Evolutionary conservation across 164 flowering plant genomes (phyloP).

Genomic region (Nymphaea colorata): DNA sequence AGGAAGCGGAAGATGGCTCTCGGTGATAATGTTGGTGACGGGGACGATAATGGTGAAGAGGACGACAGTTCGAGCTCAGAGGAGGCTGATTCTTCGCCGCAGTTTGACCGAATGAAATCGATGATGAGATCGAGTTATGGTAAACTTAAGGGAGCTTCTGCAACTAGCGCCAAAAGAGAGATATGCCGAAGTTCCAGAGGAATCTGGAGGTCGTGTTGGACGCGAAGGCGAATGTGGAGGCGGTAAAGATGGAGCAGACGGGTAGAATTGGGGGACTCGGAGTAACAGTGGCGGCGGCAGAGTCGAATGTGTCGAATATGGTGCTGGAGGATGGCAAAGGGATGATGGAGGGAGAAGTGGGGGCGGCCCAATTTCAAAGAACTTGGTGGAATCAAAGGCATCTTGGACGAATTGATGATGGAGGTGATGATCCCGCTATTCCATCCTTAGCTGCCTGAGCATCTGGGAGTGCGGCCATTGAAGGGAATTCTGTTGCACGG

Average conservation of each 20-base stretch:
- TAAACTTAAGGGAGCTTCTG: neutral
- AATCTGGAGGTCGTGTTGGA: conserved; percentile 48
- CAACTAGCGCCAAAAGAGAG: neutral
- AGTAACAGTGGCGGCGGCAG: conserved; percentile 3
- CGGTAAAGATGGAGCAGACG: neutral
- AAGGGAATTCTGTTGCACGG: conserved; percentile 81
- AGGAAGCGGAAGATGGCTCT: neutral
- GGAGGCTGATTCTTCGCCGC: conserved; percentile 50
- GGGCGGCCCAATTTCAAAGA: conserved; percentile 69
- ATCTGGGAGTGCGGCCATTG: conserved; percentile 68
- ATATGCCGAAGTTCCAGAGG: conserved; percentile 16
- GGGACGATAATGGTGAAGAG: conserved; percentile 11
- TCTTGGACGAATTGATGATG: conserved; percentile 64
- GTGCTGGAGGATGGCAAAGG: neutral
- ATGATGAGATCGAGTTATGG: conserved; percentile 32
- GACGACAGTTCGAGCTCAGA: conserved; percentile 53
- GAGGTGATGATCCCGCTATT: conserved; percentile 65
- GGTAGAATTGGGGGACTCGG: too few species aligned
- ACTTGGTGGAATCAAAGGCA: conserved; percentile 63
- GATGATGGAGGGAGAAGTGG: neutral
- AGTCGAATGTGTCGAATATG: conserved; percentile 4
- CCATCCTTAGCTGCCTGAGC: conserved; percentile 45
- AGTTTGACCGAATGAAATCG: conserved; percentile 57
- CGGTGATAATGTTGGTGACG: too few species aligned
- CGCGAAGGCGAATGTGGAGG: conserved; percentile 5